phyloP scores from a whole-genome alignment of 2,329 filamentous ascomycete species.

The Monosporascus sp. region DNA sequence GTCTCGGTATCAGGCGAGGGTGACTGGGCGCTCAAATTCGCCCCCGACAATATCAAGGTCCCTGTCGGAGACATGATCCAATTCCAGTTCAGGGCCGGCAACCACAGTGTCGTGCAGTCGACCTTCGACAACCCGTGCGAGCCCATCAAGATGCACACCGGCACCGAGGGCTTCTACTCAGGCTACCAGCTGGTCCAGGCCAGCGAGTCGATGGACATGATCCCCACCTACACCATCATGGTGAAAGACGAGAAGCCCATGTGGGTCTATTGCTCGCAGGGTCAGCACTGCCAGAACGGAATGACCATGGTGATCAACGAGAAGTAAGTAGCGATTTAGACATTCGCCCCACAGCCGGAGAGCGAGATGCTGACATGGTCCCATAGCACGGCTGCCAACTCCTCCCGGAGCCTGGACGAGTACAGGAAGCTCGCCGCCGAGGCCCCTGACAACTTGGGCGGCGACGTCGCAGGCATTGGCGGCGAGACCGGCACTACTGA shows the following conservation, averaged over 20 bases:
- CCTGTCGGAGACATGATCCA: constrained; percentile 58
- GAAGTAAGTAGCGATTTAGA: constrained; percentile 44
- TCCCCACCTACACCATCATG: constrained; percentile 66
- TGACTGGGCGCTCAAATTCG: constrained; percentile 55
- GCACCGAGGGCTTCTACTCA: constrained; percentile 57
- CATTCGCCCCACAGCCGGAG: constrained; percentile 1
- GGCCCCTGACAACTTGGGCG: constrained; percentile 27
- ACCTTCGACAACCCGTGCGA: constrained; percentile 66
- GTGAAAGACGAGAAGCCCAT: constrained; percentile 65
- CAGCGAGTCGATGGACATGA: constrained; percentile 40
- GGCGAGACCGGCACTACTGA: constrained; percentile 13
- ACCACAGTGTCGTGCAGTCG: constrained; percentile 78
- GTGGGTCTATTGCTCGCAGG: constrained; percentile 76
- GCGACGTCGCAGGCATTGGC: constrained; percentile 15
- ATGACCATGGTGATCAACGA: constrained; percentile 76
- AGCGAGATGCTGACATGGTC: constrained; percentile 4
- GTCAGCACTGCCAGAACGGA: constrained; percentile 66
- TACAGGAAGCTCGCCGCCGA: constrained; percentile 39
- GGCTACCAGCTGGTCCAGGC: constrained; percentile 60
- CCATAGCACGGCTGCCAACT: constrained; percentile 43
- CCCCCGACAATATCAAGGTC: constrained; percentile 60
- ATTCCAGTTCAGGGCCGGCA: constrained; percentile 62
- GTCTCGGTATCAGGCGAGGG: constrained; percentile 55
- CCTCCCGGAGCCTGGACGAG: constrained; percentile 43
- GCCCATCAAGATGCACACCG: constrained; percentile 50